A percentile compares a stretch with the other conserved stretches of the same genome.
Conservation (phyloP, 2,329 filamentous ascomycete genomes). For the Fusarium sp. region DNA sequence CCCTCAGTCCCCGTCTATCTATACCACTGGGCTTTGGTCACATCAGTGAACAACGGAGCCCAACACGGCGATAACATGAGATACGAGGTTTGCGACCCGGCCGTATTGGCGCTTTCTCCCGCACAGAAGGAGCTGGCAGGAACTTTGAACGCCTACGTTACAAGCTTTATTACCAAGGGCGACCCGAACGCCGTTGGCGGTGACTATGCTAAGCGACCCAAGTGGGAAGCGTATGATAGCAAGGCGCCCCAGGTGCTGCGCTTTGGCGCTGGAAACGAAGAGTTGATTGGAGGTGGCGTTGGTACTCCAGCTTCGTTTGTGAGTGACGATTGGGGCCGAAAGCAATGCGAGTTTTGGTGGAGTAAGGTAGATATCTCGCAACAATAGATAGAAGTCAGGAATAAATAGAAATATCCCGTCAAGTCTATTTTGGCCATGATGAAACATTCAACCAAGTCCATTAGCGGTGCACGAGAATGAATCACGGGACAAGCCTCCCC, state of each 20-base stretch:
- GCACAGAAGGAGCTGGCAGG: constrained; percentile 60
- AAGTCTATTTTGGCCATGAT: no score
- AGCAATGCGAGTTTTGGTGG: constrained; percentile 66
- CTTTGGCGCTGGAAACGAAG: constrained; percentile 63
- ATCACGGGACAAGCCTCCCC: neutral
- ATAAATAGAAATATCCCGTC: no score
- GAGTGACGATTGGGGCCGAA: constrained; percentile 59
- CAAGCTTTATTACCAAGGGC: constrained; percentile 64
- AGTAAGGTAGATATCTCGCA: constrained; percentile 57
- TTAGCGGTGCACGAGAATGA: neutral
- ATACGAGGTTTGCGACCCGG: constrained; percentile 62
- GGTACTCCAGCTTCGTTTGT: constrained; percentile 57
- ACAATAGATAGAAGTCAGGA: constrained; percentile 35
- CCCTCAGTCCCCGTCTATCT: constrained; percentile 40
- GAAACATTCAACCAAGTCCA: no score
- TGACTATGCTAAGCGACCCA: constrained; percentile 46
- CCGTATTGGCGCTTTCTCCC: constrained; percentile 53
- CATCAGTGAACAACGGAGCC: constrained; percentile 60
- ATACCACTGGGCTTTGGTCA: constrained; percentile 62
- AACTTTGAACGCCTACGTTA: constrained; percentile 63
- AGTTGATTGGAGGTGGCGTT: constrained; percentile 60
- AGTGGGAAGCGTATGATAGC: constrained; percentile 55
- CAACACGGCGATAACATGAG: constrained; percentile 65
- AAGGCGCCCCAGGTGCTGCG: constrained; percentile 55
- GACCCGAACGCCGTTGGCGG: constrained; percentile 58